Base-by-base conservation (phyloP, 352 stramenopile genomes). In the Elongisporangium anandrum region DNA sequence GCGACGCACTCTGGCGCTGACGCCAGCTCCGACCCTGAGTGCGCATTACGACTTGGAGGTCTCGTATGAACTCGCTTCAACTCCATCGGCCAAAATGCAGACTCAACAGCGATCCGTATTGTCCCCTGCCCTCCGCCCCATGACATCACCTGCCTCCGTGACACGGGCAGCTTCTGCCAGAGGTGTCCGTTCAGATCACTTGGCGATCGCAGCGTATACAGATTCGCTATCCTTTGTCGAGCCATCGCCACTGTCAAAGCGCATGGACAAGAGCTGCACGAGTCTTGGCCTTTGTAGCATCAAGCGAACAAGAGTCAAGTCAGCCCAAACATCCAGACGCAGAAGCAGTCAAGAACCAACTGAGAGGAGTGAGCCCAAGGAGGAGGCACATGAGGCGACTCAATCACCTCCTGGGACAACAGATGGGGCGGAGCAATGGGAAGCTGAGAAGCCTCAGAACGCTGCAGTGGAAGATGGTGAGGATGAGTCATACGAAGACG, bases 401-500 rank as follows among this genome's bases (percentile, higher is more conserved):
- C 1, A 41, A 13, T 41, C 29, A 15, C 9, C 29, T 2, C 29
- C 29, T 9, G 29, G 13, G 29, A 41, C 29, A 15, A 15, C 5
- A 15, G 5, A 41, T 41, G 29, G 9, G 2, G 29, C 13, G 29
- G 5, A 8, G 4, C 29, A 41, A 8, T 41, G 29, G 1, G 29
- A 41, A 2, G 29, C 9, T 41, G 29, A 41, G 24, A 34, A 3
- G 29, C 29, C 29, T 41, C 5, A 13, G 2, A 34, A 34, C 24
- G 13, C 2, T 26, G 16, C 58, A 49, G 52, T 49, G 26, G 29
- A 52, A 8, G 65, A 65, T 15, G 59, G 60, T 5, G 60, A 62
- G 3, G 65, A 70, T 1, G 68, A 76, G 47, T 65, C 69, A 5
- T 80, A 79, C 38, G 74, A 84, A 57, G 74, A 79, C 24, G 74